Evolutionary conservation across 2,329 filamentous ascomycete species (phyloP).

Genomic region (Nothophaeocryptopus gaeumannii): DNA sequence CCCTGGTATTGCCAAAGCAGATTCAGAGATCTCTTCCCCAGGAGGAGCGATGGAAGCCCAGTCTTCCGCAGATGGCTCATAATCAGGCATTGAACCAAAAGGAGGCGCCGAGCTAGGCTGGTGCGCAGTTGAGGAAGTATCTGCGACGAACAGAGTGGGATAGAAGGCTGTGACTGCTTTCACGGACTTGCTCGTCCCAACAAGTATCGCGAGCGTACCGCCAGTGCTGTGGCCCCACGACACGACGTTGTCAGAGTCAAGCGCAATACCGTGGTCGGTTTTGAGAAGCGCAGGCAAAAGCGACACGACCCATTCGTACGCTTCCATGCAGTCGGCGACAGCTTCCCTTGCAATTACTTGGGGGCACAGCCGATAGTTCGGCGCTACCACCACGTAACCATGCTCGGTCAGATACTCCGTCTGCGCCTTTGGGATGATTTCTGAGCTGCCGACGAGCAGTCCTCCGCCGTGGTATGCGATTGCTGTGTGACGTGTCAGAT

Average conservation of each 20-base stretch:
- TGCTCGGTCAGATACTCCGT: constrained; percentile 14
- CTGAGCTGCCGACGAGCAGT: constrained; percentile 22
- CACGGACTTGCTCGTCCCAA: constrained; percentile 39
- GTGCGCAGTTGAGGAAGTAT: constrained; percentile 10
- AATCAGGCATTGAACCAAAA: constrained; percentile 20
- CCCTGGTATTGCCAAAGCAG: constrained; percentile 8
- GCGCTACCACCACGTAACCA: constrained; percentile 25
- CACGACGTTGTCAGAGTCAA: constrained; percentile 36
- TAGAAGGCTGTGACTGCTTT: constrained; percentile 24
- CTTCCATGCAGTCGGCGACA: constrained; percentile 37
- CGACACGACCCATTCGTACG: constrained; percentile 38
- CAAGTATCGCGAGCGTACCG: constrained; percentile 39
- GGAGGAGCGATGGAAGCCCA: constrained; percentile 17
- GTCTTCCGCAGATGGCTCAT: constrained; percentile 17
- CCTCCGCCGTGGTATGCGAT: constrained; percentile 21
- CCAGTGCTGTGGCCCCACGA: constrained; percentile 41
- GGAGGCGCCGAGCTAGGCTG: constrained; percentile 17
- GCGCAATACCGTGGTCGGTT: constrained; percentile 13
- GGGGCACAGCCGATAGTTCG: constrained; percentile 35
- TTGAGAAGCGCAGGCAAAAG: constrained; percentile 27
- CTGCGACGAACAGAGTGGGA: constrained; percentile 18
- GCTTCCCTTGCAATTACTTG: constrained; percentile 35
- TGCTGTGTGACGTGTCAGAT: constrained; percentile 7
- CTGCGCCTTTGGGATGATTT: constrained; percentile 21
- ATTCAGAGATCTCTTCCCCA: constrained; percentile 16